These are phyloP conservation scores for Solanum bulbocastanum DNA, from an alignment of 257 asterid genomes.

Conservation along the genomic window DNA sequence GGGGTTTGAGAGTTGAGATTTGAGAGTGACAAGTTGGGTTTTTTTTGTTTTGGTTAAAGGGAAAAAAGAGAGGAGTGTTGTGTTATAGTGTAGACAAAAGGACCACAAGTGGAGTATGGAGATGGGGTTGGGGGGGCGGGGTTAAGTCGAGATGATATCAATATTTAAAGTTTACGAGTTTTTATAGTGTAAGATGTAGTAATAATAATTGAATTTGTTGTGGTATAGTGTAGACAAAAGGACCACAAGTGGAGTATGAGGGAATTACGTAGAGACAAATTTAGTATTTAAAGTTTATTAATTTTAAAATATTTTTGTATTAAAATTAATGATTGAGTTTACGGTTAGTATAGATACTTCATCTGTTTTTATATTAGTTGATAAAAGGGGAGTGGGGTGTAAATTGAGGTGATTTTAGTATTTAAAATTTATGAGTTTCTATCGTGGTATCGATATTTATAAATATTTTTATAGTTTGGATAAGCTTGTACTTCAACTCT, in stretches of 20 bases:
- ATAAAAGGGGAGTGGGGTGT: too few species aligned
- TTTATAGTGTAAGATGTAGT: background rate
- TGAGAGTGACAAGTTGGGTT: background rate
- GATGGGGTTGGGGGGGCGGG: too few species aligned
- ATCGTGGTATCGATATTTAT: too few species aligned
- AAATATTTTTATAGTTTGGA: too few species aligned
- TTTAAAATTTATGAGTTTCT: too few species aligned
- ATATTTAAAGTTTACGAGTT: background rate
- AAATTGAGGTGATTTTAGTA: too few species aligned
- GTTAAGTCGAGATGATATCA: background rate
- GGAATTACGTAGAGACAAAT: too few species aligned
- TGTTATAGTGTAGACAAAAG: background rate
- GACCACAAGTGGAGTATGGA: background rate
- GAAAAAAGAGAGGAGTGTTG: background rate
- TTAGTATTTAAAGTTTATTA: background rate
- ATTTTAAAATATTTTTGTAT: accelerated
- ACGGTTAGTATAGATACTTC: too few species aligned
- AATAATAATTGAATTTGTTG: background rate
- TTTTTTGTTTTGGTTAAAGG: background rate
- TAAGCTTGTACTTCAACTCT: too few species aligned
- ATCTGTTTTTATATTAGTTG: too few species aligned
- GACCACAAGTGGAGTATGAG: background rate
- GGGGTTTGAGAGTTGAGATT: background rate
- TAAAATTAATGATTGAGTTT: background rate
- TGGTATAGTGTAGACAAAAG: background rate